Conservation (phyloP, 371 early-diverging fungal genomes). For the Entomophthora muscae region DNA sequence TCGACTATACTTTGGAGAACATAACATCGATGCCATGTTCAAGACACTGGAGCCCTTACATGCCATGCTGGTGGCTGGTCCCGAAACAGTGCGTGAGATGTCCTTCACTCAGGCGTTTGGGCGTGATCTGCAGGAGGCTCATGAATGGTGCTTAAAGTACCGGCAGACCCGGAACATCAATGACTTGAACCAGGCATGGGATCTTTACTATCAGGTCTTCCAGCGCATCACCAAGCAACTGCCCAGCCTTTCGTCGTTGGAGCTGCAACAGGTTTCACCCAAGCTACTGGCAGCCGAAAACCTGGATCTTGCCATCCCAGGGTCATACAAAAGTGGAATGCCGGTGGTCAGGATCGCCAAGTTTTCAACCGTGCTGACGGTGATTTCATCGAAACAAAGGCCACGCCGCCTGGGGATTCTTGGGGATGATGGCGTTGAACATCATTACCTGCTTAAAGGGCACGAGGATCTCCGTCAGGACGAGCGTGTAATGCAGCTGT, state of each 20-base stretch:
- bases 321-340: constrained; percentile 75
- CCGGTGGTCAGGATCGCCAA: constrained; percentile 71
- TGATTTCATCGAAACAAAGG: constrained; percentile 87
- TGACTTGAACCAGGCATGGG: constrained; percentile 90
- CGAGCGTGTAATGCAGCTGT: constrained; percentile 97
- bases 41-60: constrained; percentile 76
- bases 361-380: constrained; percentile 63
- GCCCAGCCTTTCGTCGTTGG: constrained; percentile 66
- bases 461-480: constrained; percentile 97
- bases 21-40: constrained; percentile 84
- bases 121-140: constrained; percentile 79
- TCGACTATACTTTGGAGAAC: constrained; percentile 66
- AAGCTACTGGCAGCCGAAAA: constrained; percentile 67
- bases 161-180: constrained; percentile 54
- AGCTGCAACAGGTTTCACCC: constrained; percentile 84
- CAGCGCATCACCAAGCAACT: constrained; percentile 66
- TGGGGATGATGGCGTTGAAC: constrained; percentile 81
- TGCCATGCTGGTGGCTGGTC: constrained; percentile 74
- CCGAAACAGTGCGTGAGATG: constrained; percentile 86
- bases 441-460: constrained; percentile 87
- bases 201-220: constrained; percentile 83
- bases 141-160: constrained; percentile 76
- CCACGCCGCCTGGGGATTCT: constrained; percentile 72
- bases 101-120: constrained; percentile 90
- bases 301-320: constrained; percentile 84